These are phyloP conservation scores for Boletus reticuloceps DNA, from an alignment of 768 basidiomycete species.

Conservation along the genomic window DNA sequence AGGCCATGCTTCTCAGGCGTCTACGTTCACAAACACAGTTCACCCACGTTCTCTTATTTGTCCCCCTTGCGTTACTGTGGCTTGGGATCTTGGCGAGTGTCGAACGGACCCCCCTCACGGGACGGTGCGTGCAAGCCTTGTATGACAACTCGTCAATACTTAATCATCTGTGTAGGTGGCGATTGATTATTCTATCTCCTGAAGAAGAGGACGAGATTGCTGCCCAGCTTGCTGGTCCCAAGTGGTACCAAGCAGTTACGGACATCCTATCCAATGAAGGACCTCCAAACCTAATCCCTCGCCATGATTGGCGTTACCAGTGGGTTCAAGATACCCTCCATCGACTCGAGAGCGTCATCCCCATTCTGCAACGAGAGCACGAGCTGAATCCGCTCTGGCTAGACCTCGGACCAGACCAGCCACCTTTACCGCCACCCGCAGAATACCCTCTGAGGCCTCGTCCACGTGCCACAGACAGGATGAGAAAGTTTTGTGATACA, in stretches of 20 bases:
- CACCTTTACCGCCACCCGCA: slow-evolving; percentile 78
- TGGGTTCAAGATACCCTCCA: slow-evolving; percentile 86
- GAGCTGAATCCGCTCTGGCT: slow-evolving; percentile 57
- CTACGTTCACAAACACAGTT: slow-evolving; percentile 50
- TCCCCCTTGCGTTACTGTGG: slow-evolving; percentile 64
- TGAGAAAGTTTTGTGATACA: slow-evolving; percentile 56
- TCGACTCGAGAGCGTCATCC: slow-evolving; percentile 72
- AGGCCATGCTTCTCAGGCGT: slow-evolving; percentile 42
- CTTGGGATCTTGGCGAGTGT: slow-evolving; percentile 67
- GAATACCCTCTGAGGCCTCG: slow-evolving; percentile 80
- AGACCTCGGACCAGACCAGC: slow-evolving; percentile 44
- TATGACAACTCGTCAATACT: not conserved
- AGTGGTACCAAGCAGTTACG: slow-evolving; percentile 84
- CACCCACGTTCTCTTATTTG: slow-evolving; percentile 54
- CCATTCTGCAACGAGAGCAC: slow-evolving; percentile 58
- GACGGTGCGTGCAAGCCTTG: slow-evolving; percentile 54
- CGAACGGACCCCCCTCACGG: slow-evolving; percentile 82
- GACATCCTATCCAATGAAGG: slow-evolving; percentile 72
- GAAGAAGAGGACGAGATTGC: slow-evolving; percentile 92
- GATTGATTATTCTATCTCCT: slow-evolving; percentile 85
- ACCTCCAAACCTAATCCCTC: slow-evolving; percentile 60
- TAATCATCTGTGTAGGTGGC: slow-evolving; percentile 53
- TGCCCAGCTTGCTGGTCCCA: slow-evolving; percentile 73
- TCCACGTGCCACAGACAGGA: slow-evolving; percentile 69
- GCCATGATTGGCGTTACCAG: slow-evolving; percentile 82